A percentile compares a stretch with the other conserved stretches of the same genome.
These are phyloP conservation scores for Xylariaceae sp. DNA, from an alignment of 2,329 filamentous ascomycete species.

Conservation along the genomic window DNA sequence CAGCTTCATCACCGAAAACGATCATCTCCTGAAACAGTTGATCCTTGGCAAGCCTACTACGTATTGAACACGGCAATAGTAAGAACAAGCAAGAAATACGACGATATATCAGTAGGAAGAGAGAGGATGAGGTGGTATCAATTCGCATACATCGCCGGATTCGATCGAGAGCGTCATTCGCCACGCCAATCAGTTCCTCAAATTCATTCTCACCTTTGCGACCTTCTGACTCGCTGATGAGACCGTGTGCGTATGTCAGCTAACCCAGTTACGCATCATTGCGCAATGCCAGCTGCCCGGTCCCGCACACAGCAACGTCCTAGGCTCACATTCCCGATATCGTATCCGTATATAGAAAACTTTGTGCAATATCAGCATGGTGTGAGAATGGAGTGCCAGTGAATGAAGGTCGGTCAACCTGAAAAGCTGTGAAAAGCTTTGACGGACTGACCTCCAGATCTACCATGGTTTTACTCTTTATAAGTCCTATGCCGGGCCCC, in stretches of 20 bases:
- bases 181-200: not conserved
- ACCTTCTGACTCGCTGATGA: conserved; percentile 11
- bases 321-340: not conserved
- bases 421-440: not conserved
- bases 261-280: conserved; percentile 6
- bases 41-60: no score
- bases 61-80: no score
- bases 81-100: no score
- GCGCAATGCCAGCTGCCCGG: conserved; percentile 9
- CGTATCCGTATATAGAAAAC: not conserved
- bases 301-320: conserved; percentile 2
- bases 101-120: no score
- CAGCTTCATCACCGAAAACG: not conserved
- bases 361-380: not conserved
- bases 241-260: conserved; percentile 12
- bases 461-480: conserved; percentile 1
- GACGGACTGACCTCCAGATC: not conserved
- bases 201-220: not conserved
- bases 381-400: not conserved
- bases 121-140: not conserved
- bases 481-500: conserved; percentile 3
- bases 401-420: conserved; percentile 2
- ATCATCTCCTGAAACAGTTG: not conserved
- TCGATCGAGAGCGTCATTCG: not conserved
- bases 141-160: not conserved